Base-by-base conservation (phyloP, 306 rosid species). In the Gastrolobium villosum region DNA sequence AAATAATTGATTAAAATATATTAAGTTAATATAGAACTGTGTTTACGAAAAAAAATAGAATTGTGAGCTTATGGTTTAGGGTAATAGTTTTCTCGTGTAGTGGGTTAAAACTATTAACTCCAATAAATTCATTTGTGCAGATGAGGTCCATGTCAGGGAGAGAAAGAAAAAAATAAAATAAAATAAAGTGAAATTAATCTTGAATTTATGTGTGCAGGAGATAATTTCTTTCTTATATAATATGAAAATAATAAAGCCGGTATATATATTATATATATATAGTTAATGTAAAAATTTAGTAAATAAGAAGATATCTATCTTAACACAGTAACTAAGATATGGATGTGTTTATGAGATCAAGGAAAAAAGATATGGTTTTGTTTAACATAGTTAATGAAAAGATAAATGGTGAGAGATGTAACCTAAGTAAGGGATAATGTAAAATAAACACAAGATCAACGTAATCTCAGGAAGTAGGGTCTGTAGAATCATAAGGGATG, bases 381-480 rank as follows among this genome's bases (percentile, higher is more conserved):
- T 28, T 69, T 34, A 50, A 36, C 45, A 41, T 36, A 34, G 20
- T 15, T 65, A 59, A 35, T 5, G 36, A 50, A 5, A 57, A 20
- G 49, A 72, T 41, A 62, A 49, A 68, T 6, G 57, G 55, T 67
- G 65, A 81, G 31, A 83, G 90, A 84, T 90, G 88, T 78, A 87
- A 69, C 73, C 79, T 78, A 85, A 90, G 91, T 85, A 84, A 76
- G 87, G 88, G 96, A 91, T 91, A 89, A 89, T 69, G 73, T 89
- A 80, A 80, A 91, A 78, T 76, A 91, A 85, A 13, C 2, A 28
- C 7, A 46, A 50, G 60, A 82, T 72, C 41, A 82, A 83, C 81
- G 83, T 85, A 78, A 86, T 83, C 78, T 72, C 63, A 83, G 86
- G 79, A 77, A 35, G 87, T 67, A 80, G 87, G 89, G 62, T 36